Conservation (phyloP, 164 flowering plant genomes). For the Vitis amurensis region DNA sequence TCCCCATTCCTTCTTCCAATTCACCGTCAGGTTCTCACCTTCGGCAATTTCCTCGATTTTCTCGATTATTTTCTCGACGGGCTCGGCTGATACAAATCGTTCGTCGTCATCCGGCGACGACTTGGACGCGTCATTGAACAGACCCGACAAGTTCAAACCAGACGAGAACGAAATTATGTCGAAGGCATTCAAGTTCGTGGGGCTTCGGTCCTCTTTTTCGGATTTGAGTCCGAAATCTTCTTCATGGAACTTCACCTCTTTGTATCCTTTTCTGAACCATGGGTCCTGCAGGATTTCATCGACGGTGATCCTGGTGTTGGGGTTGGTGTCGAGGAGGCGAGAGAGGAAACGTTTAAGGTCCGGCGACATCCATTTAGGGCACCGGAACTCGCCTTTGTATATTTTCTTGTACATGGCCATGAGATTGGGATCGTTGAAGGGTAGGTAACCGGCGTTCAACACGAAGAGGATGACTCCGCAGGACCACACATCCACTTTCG, state of each 20-base stretch:
- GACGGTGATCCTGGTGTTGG: conserved; percentile 52
- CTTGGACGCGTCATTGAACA: conserved; percentile 34
- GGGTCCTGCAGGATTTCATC: conserved; percentile 56
- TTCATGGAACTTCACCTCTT: conserved; percentile 21
- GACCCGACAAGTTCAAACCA: conserved; percentile 51
- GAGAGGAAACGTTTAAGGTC: conserved; percentile 49
- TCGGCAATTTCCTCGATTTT: conserved; percentile 34
- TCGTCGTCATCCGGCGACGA: conserved; percentile 21
- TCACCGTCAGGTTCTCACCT: conserved; percentile 24
- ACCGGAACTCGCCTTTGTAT: conserved; percentile 59
- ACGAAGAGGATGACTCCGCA: conserved; percentile 69
- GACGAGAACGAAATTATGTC: conserved; percentile 64
- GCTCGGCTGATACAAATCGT: conserved; percentile 34
- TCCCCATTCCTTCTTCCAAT: conserved; percentile 40
- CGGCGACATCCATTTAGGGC: conserved; percentile 64
- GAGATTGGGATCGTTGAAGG: conserved; percentile 65
- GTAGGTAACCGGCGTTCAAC: conserved; percentile 59
- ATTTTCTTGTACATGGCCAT: conserved; percentile 74
- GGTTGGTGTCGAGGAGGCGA: conserved; percentile 52
- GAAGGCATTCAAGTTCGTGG: conserved; percentile 49
- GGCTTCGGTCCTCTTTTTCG: conserved; percentile 6
- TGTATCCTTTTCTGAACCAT: conserved; percentile 56
- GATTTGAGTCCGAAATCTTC: conserved; percentile 10
- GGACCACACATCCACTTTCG: conserved; percentile 71
- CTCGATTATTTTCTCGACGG: conserved; percentile 42